Percentiles rank a stretch among this genome's conserved stretches.
Evolutionary conservation across 306 rosid species (phyloP).

Genomic region (Vigna mungo): DNA sequence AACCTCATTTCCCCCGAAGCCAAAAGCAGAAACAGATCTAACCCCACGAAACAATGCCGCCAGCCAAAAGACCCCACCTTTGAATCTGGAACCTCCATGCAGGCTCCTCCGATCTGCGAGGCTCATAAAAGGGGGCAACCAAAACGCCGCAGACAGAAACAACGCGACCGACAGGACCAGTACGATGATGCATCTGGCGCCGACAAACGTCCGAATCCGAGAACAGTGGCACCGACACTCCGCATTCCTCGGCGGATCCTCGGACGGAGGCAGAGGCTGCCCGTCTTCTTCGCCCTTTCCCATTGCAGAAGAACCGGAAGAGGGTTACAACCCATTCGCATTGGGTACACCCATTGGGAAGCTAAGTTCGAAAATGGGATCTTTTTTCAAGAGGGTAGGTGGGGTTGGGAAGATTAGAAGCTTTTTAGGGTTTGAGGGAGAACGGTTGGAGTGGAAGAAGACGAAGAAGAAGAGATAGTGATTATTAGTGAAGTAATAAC

Average conservation of each 20-base stretch:
- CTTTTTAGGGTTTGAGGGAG: slow-evolving; percentile 62
- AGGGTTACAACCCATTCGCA: slow-evolving; percentile 57
- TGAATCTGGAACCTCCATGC: slow-evolving; percentile 58
- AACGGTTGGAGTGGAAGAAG: slow-evolving; percentile 11
- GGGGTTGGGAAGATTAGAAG: slow-evolving; percentile 15
- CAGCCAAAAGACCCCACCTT: slow-evolving; percentile 58
- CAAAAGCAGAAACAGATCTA: slow-evolving; percentile 61
- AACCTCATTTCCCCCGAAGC: background rate
- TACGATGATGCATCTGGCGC: slow-evolving; percentile 73
- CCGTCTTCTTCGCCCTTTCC: slow-evolving; percentile 81
- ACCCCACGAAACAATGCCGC: slow-evolving; percentile 48
- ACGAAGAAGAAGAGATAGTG: background rate
- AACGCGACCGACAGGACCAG: slow-evolving; percentile 66
- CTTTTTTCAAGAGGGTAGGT: background rate
- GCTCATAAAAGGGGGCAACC: slow-evolving; percentile 81
- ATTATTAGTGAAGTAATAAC: slow-evolving; percentile 46
- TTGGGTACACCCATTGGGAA: slow-evolving; percentile 52
- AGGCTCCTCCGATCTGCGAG: slow-evolving; percentile 67
- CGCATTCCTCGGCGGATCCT: slow-evolving; percentile 54
- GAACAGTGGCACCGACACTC: slow-evolving; percentile 59
- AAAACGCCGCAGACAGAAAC: slow-evolving; percentile 81
- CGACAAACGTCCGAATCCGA: slow-evolving; percentile 59
- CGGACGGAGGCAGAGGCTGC: slow-evolving; percentile 47
- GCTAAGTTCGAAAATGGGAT: background rate
- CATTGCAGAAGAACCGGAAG: slow-evolving; percentile 56